Evolutionary conservation across 305 asterid genomes (phyloP), one percentile per base, ranked within the genome.

Genomic region (Stenogyne calaminthoides): DNA sequence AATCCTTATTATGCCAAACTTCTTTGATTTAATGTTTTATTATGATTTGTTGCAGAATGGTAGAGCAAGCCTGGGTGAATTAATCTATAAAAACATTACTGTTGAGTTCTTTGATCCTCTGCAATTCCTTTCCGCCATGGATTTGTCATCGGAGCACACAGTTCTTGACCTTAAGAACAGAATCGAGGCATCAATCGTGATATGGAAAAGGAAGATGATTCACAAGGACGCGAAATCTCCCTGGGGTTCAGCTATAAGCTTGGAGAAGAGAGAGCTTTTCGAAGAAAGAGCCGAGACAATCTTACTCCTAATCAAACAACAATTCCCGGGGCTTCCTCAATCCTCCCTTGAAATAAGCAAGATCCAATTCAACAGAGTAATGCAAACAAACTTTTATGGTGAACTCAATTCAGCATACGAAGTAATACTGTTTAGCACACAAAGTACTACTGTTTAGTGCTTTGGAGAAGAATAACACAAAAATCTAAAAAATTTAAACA

Each of bases 321-420:
- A 86, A 52, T 91, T 88, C 74, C 98, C 96, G 0, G 96, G 96
- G 37, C 78, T 91, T 9, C 88, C 97, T 69, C 98, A 93, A 67
- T 93, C 98, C 12, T 80, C 94, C 27, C 98, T 93, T 9, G 98
- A 91, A 70, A 88, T 93, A 66, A 89, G 89, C 85, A 93, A 93
- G 78, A 91, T 93, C 84, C 84, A 88, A 70, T 86, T 49, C 80
- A 93, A 93, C 76, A 83, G 27, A 60, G 98, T 93, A 81, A 3
- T 74, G 44, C 29, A 75, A 70, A 60, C 40, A 37, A 76, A 14
- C 29, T 25, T 25, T 25, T 25, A 25, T 2, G 54, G 42, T 37
- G 42, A 37, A 37, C 11, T 37, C 2, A 2, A 11, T 37, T 37
- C 2, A 37, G 42, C 11, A 37, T 6, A 37, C 10, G 10, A 37